These are phyloP conservation scores for Rhododendron vialii DNA, from an alignment of 148 eudicot species.

Conservation along the genomic window DNA sequence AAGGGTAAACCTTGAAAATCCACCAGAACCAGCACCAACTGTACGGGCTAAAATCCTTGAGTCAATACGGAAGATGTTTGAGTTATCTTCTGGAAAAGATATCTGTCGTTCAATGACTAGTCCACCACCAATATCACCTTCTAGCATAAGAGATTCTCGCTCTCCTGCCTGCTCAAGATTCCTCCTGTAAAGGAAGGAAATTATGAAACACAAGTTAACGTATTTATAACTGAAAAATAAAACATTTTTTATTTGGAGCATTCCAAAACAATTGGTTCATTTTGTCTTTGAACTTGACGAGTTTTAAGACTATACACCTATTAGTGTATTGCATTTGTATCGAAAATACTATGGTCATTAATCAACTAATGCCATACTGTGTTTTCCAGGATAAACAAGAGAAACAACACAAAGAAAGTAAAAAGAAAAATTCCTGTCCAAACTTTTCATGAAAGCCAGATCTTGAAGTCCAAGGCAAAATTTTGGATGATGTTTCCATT, in stretches of 20 bases:
- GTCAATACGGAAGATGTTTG: slow-evolving; percentile 47
- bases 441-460: not conserved
- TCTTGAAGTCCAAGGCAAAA: not conserved
- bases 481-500: not conserved
- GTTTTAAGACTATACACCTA: not conserved
- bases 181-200: slow-evolving; percentile 41
- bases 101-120: slow-evolving; percentile 57
- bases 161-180: slow-evolving; percentile 92
- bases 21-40: slow-evolving; percentile 99
- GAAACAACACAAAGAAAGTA: not conserved
- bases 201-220: not conserved
- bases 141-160: slow-evolving; percentile 64
- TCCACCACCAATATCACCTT: slow-evolving; percentile 95
- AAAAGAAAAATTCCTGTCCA: not conserved
- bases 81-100: slow-evolving; percentile 42
- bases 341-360: not conserved
- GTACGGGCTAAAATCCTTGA: slow-evolving; percentile 74
- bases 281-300: not conserved
- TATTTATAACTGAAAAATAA: not conserved
- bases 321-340: not conserved
- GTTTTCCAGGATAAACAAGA: not conserved
- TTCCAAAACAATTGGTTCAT: not conserved
- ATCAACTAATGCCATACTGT: not conserved
- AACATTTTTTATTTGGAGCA: not conserved
- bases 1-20: slow-evolving; percentile 75